Evolutionary conservation across 2,329 filamentous ascomycete genomes (phyloP).

Genomic region (Aspergillus jensenii): DNA sequence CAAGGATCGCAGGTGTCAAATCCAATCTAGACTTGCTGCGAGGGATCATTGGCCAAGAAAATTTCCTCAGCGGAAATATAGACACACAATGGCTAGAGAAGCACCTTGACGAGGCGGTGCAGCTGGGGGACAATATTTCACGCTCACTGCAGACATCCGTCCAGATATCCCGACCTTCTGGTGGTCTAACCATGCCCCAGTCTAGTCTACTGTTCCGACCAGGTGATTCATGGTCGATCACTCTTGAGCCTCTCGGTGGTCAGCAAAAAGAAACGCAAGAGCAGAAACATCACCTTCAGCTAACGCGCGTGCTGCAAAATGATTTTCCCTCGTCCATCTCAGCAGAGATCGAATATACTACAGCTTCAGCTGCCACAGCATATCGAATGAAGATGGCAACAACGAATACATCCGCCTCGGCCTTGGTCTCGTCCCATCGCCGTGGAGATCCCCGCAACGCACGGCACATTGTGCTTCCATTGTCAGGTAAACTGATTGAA

Average conservation of each 20-base stretch:
- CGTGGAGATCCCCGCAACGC: conserved; percentile 52
- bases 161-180: neutral
- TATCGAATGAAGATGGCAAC: conserved; percentile 49
- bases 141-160: conserved; percentile 8
- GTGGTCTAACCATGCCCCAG: conserved; percentile 21
- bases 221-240: conserved; percentile 59
- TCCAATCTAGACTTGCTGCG: conserved; percentile 58
- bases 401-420: conserved; percentile 47
- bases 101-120: conserved; percentile 45
- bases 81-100: conserved; percentile 61
- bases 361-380: conserved; percentile 35
- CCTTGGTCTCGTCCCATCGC: conserved; percentile 45
- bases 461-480: conserved; percentile 55
- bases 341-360: conserved; percentile 54
- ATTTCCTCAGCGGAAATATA: conserved; percentile 50
- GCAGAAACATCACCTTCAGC: conserved; percentile 51
- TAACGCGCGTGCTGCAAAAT: conserved; percentile 57
- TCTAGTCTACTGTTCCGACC: conserved; percentile 54
- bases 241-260: conserved; percentile 38
- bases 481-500: conserved; percentile 61
- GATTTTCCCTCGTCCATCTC: conserved; percentile 58
- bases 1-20: conserved; percentile 55
- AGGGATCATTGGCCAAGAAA: conserved; percentile 52
- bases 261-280: conserved; percentile 15
- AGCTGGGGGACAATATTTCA: conserved; percentile 31